phyloP scores from a whole-genome alignment of 2,329 filamentous ascomycete species.

The Ascochyta rabiei region DNA sequence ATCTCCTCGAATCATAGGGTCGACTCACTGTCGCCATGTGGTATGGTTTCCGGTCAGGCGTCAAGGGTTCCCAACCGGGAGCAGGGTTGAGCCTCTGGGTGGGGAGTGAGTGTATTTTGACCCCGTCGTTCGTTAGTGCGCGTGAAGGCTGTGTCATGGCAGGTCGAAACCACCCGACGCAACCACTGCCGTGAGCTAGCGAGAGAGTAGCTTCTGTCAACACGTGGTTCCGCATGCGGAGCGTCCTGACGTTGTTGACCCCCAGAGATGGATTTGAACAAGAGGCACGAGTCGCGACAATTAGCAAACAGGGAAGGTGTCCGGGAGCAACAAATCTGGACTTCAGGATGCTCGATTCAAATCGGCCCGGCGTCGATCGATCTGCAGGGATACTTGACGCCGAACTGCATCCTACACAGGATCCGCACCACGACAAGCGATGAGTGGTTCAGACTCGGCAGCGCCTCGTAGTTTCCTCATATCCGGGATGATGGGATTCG shows the following conservation, averaged over 20 bases:
- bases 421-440: neutral
- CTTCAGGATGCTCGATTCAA: slow-evolving; percentile 7
- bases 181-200: neutral
- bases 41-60: neutral
- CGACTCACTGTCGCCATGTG: neutral
- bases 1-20: slow-evolving; percentile 5
- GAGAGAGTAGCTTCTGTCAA: neutral
- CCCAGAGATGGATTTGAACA: neutral
- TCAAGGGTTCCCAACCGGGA: slow-evolving; percentile 2
- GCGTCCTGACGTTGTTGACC: neutral
- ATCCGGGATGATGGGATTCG: neutral
- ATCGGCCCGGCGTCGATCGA: slow-evolving; percentile 11
- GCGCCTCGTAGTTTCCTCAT: neutral
- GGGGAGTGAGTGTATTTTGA: slow-evolving; percentile 14
- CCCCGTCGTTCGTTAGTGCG: slow-evolving; percentile 10
- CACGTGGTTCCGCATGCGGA: neutral
- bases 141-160: slow-evolving; percentile 3
- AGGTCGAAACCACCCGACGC: slow-evolving; percentile 8
- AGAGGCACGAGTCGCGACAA: slow-evolving; percentile 9
- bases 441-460: neutral
- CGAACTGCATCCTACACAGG: neutral
- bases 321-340: neutral
- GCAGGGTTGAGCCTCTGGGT: slow-evolving; percentile 10
- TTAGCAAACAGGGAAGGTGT: slow-evolving; percentile 13
- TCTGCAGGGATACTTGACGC: slow-evolving; percentile 9